Evolutionary conservation across 2,329 filamentous ascomycete species (phyloP).

Genomic region (Monascus ruber): DNA sequence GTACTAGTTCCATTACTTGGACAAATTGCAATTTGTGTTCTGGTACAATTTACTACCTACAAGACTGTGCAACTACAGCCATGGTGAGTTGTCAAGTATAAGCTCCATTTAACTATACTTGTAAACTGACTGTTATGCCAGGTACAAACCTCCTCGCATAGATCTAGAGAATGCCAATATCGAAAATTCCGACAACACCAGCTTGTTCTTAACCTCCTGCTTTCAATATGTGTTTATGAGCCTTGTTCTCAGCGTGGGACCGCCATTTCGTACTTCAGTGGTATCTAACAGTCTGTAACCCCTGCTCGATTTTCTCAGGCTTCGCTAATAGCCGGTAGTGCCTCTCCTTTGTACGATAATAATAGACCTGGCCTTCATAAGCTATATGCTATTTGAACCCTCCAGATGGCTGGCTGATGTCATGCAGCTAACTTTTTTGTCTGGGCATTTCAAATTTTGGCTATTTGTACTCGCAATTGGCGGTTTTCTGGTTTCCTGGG

Average conservation of each 20-base stretch:
- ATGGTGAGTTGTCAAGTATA: conserved; percentile 46
- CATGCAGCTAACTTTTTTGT: conserved; percentile 81
- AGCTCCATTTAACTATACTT: not conserved
- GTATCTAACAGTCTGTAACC: conserved; percentile 58
- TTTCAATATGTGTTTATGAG: conserved; percentile 92
- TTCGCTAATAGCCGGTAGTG: conserved; percentile 39
- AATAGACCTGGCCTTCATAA: conserved; percentile 53
- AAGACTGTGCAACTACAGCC: conserved; percentile 62
- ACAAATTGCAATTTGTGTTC: conserved; percentile 71
- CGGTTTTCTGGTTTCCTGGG: conserved; percentile 59
- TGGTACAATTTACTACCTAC: conserved; percentile 65
- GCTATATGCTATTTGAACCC: conserved; percentile 72
- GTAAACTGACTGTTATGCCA: conserved; percentile 18
- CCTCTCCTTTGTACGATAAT: conserved; percentile 74
- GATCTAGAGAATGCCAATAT: conserved; percentile 72
- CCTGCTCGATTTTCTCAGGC: not conserved
- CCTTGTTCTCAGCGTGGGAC: conserved; percentile 80
- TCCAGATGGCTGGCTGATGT: conserved; percentile 55
- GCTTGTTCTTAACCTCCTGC: conserved; percentile 78
- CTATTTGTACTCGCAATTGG: conserved; percentile 58
- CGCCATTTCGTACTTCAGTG: conserved; percentile 75
- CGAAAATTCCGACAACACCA: conserved; percentile 86
- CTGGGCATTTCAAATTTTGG: conserved; percentile 58
- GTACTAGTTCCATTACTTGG: conserved; percentile 81
- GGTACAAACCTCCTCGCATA: conserved; percentile 68